Evolutionary conservation across 2,329 filamentous ascomycete genomes (phyloP).

Genomic region (Orbilia javanica): DNA sequence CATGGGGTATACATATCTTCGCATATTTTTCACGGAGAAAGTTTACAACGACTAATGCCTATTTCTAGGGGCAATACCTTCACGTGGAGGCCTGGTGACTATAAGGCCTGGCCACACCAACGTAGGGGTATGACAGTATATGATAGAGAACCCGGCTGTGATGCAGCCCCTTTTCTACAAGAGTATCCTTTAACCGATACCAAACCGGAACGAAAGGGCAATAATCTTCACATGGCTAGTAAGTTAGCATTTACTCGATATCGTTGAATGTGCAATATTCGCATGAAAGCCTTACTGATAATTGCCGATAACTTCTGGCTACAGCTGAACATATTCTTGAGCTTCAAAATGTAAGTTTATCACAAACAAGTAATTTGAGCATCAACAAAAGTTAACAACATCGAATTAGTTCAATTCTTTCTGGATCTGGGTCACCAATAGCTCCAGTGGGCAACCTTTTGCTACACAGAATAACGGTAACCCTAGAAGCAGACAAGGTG

Average conservation of each 20-base stretch:
- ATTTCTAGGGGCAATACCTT: neutral
- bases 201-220: constrained; percentile 3
- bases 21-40: neutral
- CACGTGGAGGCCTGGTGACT: constrained; percentile 23
- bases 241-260: neutral
- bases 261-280: neutral
- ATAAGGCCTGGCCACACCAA: constrained; percentile 24
- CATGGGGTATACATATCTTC: neutral
- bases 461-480: constrained; percentile 31
- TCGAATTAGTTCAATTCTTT: constrained; percentile 36
- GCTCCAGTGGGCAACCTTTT: constrained; percentile 20
- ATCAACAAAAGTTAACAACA: constrained; percentile 15
- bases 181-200: constrained; percentile 31
- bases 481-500: neutral
- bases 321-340: constrained; percentile 35
- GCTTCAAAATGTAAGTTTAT: constrained; percentile 31
- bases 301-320: neutral
- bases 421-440: constrained; percentile 31
- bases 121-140: constrained; percentile 43
- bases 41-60: constrained; percentile 12
- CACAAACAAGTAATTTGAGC: neutral
- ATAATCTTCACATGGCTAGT: constrained; percentile 28
- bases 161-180: constrained; percentile 31
- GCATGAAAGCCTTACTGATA: constrained; percentile 5
- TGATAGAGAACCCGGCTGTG: constrained; percentile 21